Base-by-base conservation (phyloP, 2,329 filamentous ascomycete species). In the Cladosporium sp. region DNA sequence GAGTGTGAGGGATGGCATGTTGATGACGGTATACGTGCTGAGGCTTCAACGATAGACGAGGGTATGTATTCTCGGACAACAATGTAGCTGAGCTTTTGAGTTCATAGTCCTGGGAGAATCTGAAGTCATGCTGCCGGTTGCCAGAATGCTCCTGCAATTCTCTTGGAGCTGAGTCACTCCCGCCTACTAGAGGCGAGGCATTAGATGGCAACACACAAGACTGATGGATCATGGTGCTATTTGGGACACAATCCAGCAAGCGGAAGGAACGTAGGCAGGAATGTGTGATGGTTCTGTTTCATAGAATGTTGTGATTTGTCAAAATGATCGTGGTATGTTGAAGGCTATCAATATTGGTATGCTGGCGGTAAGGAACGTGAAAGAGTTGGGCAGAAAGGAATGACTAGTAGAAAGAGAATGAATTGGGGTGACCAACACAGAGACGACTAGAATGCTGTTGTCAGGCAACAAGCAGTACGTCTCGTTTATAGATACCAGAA, bases 101-200 rank as follows among this genome's bases (percentile, higher is more conserved):
- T 47, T 67, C 65, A 61, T 61, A 58, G 17, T 50, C 47, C 15
- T 37, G 55, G 10, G 45, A 25, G 45, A 51, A 45, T 24, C 45
- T 57, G 47, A 51, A 44, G 17, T 57, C 47, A 2, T 61, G 69
- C 51, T 74, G 70, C 58, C 72, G 69, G 58, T 78, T 77, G 51
- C 67, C 70, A 44, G 71, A 76, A 35, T 74, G 71, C 58, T 77
- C 75, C 55, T 75, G 75, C 22, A 78, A 64, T 8, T 74, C 69
- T 59, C 69, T 64, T 28, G 66, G 64, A 44, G 39, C 66, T 64
- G 58, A 62, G 58, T 49, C 61, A 58, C 47, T 59, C 45, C 48
- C 60, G 20, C 70, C 67, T 39, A 66, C 62, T 53, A 75, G 66
- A 39, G 71, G 65, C 62, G 74, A 72, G 60, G 72, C 73, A 60